Conservation (phyloP, 2,329 filamentous ascomycete genomes). For the Diaporthe ampelina region DNA sequence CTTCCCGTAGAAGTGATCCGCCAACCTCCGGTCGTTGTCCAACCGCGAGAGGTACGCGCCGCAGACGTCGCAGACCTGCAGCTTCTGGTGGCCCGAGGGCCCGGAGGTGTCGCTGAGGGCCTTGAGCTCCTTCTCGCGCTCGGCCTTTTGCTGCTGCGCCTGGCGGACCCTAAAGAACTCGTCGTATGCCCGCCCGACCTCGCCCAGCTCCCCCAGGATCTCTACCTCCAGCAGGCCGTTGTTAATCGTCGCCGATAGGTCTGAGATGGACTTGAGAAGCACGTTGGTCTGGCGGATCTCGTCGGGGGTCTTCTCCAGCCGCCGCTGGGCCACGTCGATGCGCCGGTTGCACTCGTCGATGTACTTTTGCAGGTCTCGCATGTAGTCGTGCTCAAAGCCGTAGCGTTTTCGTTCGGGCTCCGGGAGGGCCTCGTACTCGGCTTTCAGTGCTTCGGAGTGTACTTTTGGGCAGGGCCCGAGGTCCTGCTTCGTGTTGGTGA, state of each 20-base stretch:
- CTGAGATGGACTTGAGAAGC: constrained; percentile 87
- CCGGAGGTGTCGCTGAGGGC: constrained; percentile 91
- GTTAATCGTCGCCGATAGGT: constrained; percentile 83
- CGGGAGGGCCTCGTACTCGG: constrained; percentile 85
- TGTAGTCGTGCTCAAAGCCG: constrained; percentile 97
- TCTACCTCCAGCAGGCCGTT: constrained; percentile 88
- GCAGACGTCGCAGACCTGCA: constrained; percentile 98
- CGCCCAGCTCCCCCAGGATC: constrained; percentile 84
- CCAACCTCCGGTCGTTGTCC: constrained; percentile 93
- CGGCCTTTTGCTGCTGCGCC: constrained; percentile 84
- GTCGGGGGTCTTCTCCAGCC: constrained; percentile 96
- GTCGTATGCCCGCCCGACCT: constrained; percentile 85
- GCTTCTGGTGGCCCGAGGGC: constrained; percentile 94
- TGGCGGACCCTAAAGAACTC: constrained; percentile 90
- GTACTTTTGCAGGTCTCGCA: constrained; percentile 95
- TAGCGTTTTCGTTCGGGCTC: constrained; percentile 80
- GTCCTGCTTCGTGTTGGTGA: constrained; percentile 99
- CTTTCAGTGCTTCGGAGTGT: constrained; percentile 89
- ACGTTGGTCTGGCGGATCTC: constrained; percentile 96
- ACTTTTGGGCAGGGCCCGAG: constrained; percentile 89
- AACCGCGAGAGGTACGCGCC: constrained; percentile 92
- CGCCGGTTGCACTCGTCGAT: constrained; percentile 96
- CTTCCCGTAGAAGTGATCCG: constrained; percentile 99
- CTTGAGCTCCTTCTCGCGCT: constrained; percentile 90
- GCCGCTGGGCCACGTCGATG: constrained; percentile 90